Percentiles rank a stretch among this genome's conserved stretches.
Evolutionary conservation across 345 rosid species (phyloP).

Genomic region (Isatis tinctoria): DNA sequence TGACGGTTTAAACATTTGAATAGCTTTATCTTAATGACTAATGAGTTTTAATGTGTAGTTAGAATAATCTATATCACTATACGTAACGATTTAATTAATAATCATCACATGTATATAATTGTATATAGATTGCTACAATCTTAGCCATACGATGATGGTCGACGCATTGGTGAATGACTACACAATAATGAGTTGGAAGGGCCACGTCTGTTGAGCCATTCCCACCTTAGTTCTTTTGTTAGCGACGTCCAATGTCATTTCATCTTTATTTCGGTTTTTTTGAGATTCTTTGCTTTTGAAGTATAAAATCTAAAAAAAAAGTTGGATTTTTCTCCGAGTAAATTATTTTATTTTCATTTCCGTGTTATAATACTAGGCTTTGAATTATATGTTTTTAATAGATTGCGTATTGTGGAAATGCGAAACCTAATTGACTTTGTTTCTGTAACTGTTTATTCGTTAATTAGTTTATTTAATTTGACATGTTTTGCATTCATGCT

Average conservation of each 20-base stretch:
- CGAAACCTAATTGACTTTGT: neutral
- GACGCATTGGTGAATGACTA: slow-evolving; percentile 11
- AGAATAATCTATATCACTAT: neutral
- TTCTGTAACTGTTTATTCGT: no score
- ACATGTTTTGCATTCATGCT: neutral
- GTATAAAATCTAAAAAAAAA: neutral
- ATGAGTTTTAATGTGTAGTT: neutral
- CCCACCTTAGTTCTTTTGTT: neutral
- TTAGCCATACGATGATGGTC: slow-evolving; percentile 12
- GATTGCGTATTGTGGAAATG: neutral
- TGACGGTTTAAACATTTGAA: neutral
- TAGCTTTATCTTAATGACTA: neutral
- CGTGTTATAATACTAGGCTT: neutral
- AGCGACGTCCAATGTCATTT: neutral
- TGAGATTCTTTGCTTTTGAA: neutral
- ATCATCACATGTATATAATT: slow-evolving; percentile 12
- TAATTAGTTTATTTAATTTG: neutral
- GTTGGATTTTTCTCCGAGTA: neutral
- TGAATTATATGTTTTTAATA: neutral
- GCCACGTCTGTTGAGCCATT: slow-evolving; percentile 1
- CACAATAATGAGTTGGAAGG: slow-evolving; percentile 12
- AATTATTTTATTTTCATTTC: neutral
- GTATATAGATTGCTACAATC: neutral
- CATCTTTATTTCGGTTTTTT: neutral
- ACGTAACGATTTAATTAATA: neutral